These are phyloP conservation scores for Solanum rostratum DNA, from an alignment of 257 asterid genomes.

Conservation along the genomic window DNA sequence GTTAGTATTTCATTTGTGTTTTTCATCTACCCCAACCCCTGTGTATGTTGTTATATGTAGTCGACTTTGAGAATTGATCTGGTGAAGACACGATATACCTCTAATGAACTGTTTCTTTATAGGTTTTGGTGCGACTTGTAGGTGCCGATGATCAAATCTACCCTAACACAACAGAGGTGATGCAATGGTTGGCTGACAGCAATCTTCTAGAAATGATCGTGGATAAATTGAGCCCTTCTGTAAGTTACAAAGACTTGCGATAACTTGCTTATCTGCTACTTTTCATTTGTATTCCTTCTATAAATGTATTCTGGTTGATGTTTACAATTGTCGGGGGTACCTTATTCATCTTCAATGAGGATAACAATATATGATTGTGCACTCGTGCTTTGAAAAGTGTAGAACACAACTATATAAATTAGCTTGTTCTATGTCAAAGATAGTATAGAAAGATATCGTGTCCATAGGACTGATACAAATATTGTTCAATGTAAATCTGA, in stretches of 20 bases:
- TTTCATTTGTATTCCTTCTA: background rate
- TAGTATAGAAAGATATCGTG: background rate
- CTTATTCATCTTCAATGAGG: background rate
- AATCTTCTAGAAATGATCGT: slow-evolving; percentile 91
- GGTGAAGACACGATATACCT: background rate
- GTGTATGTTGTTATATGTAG: background rate
- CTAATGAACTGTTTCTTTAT: slow-evolving; percentile 8
- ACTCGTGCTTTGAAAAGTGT: background rate
- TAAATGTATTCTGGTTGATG: background rate
- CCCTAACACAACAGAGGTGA: slow-evolving; percentile 71
- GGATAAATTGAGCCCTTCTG: slow-evolving; percentile 68
- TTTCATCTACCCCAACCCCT: background rate
- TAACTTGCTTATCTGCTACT: background rate
- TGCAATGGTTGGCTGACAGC: slow-evolving; percentile 97
- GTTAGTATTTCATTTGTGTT: slow-evolving; percentile 21
- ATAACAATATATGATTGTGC: background rate
- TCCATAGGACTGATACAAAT: background rate
- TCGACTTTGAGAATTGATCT: background rate
- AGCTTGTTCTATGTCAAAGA: background rate
- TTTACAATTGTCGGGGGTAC: background rate
- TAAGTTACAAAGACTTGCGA: slow-evolving; percentile 20
- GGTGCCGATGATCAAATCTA: slow-evolving; percentile 86
- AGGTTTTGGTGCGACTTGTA: slow-evolving; percentile 93
- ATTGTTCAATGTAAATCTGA: background rate
- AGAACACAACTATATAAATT: background rate